These are phyloP conservation scores for Ilyonectria destructans DNA, from an alignment of 2,329 filamentous ascomycete genomes.

Conservation along the genomic window DNA sequence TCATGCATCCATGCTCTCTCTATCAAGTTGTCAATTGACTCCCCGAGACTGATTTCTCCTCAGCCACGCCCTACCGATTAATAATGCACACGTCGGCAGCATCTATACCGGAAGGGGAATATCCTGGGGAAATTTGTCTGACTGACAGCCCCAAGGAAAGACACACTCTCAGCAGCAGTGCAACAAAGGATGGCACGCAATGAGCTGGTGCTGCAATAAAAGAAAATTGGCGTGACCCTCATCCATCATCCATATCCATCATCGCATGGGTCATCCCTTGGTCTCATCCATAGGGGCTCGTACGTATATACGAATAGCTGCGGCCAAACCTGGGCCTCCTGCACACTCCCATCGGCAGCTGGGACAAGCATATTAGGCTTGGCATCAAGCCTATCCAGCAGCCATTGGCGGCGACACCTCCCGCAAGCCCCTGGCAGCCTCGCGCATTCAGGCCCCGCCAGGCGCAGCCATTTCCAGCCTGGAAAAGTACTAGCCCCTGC, in stretches of 20 bases:
- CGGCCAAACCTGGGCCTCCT: not conserved
- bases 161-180: not conserved
- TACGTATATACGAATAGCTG: not conserved
- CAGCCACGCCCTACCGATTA: not conserved
- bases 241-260: not conserved
- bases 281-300: not conserved
- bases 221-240: not conserved
- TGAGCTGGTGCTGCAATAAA: not conserved
- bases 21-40: not conserved
- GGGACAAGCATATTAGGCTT: constrained; percentile 15
- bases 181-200: not conserved
- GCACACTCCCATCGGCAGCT: constrained; percentile 13
- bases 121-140: not conserved
- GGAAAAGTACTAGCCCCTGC: constrained; percentile 47
- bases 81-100: not conserved
- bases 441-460: constrained; percentile 29
- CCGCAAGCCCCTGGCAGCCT: constrained; percentile 51
- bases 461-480: constrained; percentile 32
- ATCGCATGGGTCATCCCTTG: not conserved
- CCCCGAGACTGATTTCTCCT: not conserved
- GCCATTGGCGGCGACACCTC: constrained; percentile 31
- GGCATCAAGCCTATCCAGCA: constrained; percentile 23
- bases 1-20: not conserved
- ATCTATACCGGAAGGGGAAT: not conserved
- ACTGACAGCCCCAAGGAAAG: not conserved